Conservation (phyloP, 192 early-diverging fungal genomes). For the Pilobolus umbonatus region DNA sequence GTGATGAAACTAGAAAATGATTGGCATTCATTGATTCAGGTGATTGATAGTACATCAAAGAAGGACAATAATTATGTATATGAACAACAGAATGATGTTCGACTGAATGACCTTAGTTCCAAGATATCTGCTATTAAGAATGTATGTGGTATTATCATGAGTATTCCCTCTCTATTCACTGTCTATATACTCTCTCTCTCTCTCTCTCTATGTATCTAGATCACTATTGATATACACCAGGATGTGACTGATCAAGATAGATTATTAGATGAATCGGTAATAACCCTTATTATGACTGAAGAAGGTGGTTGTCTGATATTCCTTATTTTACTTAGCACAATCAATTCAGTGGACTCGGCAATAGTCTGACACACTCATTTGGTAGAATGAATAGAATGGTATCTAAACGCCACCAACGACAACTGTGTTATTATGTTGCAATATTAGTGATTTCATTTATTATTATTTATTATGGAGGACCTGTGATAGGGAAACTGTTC, state of each 20-base stretch:
- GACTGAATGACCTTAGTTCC: constrained; percentile 48
- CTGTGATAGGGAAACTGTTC: too few species aligned
- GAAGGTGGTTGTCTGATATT: neutral
- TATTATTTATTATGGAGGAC: constrained; percentile 28
- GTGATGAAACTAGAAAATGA: too few species aligned
- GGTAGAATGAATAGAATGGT: constrained; percentile 36
- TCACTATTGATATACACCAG: constrained; percentile 43
- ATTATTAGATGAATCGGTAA: constrained; percentile 37
- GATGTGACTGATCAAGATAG: constrained; percentile 39
- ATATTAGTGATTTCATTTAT: constrained; percentile 21
- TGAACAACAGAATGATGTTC: constrained; percentile 52
- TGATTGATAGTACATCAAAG: constrained; percentile 7
- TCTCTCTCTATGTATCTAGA: constrained; percentile 15
- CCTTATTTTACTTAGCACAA: constrained; percentile 23
- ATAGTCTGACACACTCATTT: constrained; percentile 21
- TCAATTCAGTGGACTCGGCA: constrained; percentile 26
- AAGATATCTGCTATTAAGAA: constrained; percentile 52
- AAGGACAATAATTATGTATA: constrained; percentile 27
- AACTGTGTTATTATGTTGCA: constrained; percentile 31
- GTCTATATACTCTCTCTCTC: too few species aligned
- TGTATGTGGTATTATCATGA: constrained; percentile 21
- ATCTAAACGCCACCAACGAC: constrained; percentile 37
- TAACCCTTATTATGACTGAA: neutral
- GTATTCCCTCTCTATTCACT: too few species aligned
- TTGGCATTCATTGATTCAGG: too few species aligned